Evolutionary conservation across 176 grass and related monocot species (phyloP).

Genomic region (Canna indica): DNA sequence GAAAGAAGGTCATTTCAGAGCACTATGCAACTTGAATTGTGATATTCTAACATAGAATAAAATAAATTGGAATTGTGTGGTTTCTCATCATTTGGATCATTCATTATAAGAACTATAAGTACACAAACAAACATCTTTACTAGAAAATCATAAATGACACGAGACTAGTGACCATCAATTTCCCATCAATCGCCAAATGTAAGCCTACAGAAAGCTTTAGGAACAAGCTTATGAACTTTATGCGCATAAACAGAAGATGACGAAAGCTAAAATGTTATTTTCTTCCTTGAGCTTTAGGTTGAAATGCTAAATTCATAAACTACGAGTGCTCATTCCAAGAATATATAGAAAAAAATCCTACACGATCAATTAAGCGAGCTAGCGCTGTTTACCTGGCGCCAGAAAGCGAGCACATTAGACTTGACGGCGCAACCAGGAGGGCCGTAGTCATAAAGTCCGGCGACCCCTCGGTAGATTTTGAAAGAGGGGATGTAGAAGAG

Average conservation of each 20-base stretch:
- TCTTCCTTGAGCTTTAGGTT: neutral
- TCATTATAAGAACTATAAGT: neutral
- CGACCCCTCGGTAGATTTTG: slow-evolving; percentile 81
- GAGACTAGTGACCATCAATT: neutral
- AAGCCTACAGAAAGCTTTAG: neutral
- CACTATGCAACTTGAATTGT: neutral
- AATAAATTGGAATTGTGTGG: neutral
- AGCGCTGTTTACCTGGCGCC: slow-evolving; percentile 46
- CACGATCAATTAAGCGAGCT: neutral
- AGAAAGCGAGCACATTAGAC: slow-evolving; percentile 66
- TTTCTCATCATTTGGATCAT: no score
- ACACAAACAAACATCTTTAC: neutral
- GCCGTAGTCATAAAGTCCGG: slow-evolving; percentile 70
- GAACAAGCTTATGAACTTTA: neutral
- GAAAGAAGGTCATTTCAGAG: neutral
- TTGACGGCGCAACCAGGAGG: slow-evolving; percentile 69
- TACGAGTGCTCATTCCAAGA: neutral
- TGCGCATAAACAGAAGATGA: neutral
- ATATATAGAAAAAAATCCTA: neutral
- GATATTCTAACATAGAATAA: neutral
- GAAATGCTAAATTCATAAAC: neutral
- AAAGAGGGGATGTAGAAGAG: slow-evolving; percentile 70
- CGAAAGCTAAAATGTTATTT: neutral
- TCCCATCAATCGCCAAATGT: neutral
- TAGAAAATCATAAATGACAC: neutral